These are phyloP conservation scores for Paratinospora sagittata DNA, from an alignment of 164 flowering plant species.

Conservation along the genomic window DNA sequence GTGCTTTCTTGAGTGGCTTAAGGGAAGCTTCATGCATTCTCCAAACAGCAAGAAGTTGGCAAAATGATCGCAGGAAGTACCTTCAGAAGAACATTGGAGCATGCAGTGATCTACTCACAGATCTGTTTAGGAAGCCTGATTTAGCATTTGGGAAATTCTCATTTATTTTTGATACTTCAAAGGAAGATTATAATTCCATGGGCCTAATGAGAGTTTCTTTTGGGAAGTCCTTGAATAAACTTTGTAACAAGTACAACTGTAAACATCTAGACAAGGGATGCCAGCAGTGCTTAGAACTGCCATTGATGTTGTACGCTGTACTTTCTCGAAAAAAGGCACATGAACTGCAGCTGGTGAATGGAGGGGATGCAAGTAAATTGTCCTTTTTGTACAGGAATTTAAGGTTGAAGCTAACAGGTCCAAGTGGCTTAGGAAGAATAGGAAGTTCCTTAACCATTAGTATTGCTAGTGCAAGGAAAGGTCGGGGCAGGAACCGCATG, in stretches of 20 bases:
- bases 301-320: slow-evolving; percentile 48
- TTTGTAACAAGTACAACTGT: slow-evolving; percentile 7
- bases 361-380: slow-evolving; percentile 40
- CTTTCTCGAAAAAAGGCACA: slow-evolving; percentile 57
- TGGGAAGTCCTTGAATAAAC: slow-evolving; percentile 24
- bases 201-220: slow-evolving; percentile 60
- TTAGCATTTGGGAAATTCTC: slow-evolving; percentile 55
- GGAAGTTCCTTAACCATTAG: slow-evolving; percentile 37
- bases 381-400: slow-evolving; percentile 31
- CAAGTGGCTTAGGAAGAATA: slow-evolving; percentile 35
- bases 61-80: slow-evolving; percentile 27
- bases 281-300: slow-evolving; percentile 17
- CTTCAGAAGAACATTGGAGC: slow-evolving; percentile 30
- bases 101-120: slow-evolving; percentile 40
- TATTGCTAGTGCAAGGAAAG: slow-evolving; percentile 50
- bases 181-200: slow-evolving; percentile 49
- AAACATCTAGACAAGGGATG: slow-evolving; percentile 18
- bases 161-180: slow-evolving; percentile 57
- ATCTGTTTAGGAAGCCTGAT: slow-evolving; percentile 71
- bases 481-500: slow-evolving; percentile 33
- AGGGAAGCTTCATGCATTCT: slow-evolving; percentile 53
- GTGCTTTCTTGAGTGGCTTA: slow-evolving; percentile 87
- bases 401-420: slow-evolving; percentile 65
- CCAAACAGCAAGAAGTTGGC: slow-evolving; percentile 29
- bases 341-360: slow-evolving; percentile 36